Percentiles rank a stretch among this genome's conserved stretches.
These are phyloP conservation scores for Carex pumila DNA, from an alignment of 176 grass and related monocot genomes.

Conservation along the genomic window DNA sequence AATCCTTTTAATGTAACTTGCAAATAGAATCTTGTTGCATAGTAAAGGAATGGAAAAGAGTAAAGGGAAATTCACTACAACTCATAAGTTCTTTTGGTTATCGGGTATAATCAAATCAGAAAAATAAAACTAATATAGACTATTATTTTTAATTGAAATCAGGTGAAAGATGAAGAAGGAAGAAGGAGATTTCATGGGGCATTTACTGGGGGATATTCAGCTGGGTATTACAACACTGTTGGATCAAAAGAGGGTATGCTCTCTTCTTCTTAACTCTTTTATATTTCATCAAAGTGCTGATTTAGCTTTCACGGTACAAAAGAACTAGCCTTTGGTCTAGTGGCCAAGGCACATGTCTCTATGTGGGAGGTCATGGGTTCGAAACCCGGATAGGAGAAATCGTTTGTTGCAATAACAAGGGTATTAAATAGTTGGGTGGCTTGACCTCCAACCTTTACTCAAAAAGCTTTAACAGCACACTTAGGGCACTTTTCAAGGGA, in stretches of 20 bases:
- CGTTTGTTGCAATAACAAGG: no score
- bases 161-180: constrained; percentile 96
- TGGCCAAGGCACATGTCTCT: no score
- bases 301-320: neutral
- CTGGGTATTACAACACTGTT: constrained; percentile 91
- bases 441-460: no score
- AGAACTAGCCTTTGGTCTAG: no score
- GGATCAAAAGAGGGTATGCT: constrained; percentile 81
- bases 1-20: neutral
- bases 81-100: neutral
- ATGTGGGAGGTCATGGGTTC: no score
- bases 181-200: constrained; percentile 94
- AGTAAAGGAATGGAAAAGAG: neutral
- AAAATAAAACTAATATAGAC: neutral
- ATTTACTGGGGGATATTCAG: constrained; percentile 89
- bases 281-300: neutral
- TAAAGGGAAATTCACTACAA: neutral
- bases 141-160: neutral
- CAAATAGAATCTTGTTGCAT: neutral
- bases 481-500: neutral
- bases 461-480: neutral
- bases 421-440: no score
- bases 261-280: neutral
- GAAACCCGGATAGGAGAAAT: no score
- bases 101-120: neutral